Evolutionary conservation across 2,329 filamentous ascomycete genomes (phyloP), one percentile per base, ranked within the genome.

Genomic region (Apiospora malaysiana): DNA sequence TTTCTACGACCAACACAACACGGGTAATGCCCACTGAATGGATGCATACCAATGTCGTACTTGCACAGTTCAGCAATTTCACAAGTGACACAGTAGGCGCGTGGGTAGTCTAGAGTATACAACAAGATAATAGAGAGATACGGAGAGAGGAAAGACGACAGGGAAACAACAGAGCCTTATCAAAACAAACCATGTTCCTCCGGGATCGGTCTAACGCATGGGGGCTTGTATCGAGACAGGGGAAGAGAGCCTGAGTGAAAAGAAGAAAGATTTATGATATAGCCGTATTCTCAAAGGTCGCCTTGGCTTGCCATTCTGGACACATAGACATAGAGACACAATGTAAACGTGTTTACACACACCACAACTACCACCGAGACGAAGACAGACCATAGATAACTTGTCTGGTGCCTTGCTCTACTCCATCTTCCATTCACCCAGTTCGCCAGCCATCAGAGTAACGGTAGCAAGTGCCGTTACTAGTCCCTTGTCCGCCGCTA

Each of bases 201-300:
- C 77, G 72, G 74, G 18, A 40, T 76, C 75, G 74, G 76, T 76
- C 76, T 75, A 75, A 78, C 77, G 75, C 73, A 74, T 68, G 66
- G 59, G 74, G 73, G 76, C 75, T 80, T 40, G 56, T 40, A 78
- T 80, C 77, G 79, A 80, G 81, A 79, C 76, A 81, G 80, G 21
- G 56, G 32, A 63, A 63, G 32, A 63, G 56, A 37, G 21, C 18
- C 37, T 32, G 56, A 14, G 18, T 63, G 65, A 83, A 84, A 84
- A 82, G 76, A 79, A 83, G 81, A 84, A 72, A 83, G 79, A 84
- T 84, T 80, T 83, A 85, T 84, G 80, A 83, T 83, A 82, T 83
- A 83, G 81, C 79, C 79, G 79, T 82, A 81, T 78, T 81, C 78
- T 79, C 77, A 73, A 75, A 69, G 68, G 67, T 69, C 69, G 69